phyloP scores from a whole-genome alignment of 345 rosid genomes.

The Adansonia digitata region DNA sequence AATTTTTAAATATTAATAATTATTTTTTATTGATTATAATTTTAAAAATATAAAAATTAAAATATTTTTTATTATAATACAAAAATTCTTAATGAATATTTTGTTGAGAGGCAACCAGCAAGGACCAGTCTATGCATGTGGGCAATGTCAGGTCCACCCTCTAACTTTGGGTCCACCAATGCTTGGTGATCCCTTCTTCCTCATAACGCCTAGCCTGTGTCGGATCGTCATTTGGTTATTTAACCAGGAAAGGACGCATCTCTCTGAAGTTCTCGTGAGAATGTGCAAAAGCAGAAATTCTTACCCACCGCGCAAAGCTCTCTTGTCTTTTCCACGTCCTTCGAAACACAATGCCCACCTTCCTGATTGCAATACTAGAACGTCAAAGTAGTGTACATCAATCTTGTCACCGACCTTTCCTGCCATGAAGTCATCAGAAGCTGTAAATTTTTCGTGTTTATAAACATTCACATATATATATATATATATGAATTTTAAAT shows the following conservation, averaged over 20 bases:
- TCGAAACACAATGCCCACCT: slow-evolving; percentile 29
- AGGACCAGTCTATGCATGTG: slow-evolving; percentile 39
- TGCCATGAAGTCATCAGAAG: slow-evolving; percentile 50
- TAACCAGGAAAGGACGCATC: neutral
- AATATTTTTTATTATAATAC: too few species aligned
- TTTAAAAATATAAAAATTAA: too few species aligned
- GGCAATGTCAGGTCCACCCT: slow-evolving; percentile 18
- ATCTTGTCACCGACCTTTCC: slow-evolving; percentile 43
- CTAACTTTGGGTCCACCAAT: slow-evolving; percentile 32
- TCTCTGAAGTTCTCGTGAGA: neutral
- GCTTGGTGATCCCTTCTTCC: slow-evolving; percentile 25
- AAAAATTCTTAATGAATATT: too few species aligned
- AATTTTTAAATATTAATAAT: too few species aligned
- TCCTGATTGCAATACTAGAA: slow-evolving; percentile 47
- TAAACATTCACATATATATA: too few species aligned
- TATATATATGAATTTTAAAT: too few species aligned
- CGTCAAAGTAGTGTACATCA: slow-evolving; percentile 48
- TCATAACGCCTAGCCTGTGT: slow-evolving; percentile 38
- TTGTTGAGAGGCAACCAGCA: too few species aligned
- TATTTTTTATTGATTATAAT: too few species aligned
- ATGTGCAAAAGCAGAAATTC: neutral
- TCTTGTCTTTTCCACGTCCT: slow-evolving; percentile 17
- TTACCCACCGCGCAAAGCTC: slow-evolving; percentile 49
- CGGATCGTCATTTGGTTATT: neutral
- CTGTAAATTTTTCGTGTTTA: too few species aligned